These are phyloP conservation scores for Centella asiatica DNA, from an alignment of 129 eudicot genomes.

Conservation along the genomic window DNA sequence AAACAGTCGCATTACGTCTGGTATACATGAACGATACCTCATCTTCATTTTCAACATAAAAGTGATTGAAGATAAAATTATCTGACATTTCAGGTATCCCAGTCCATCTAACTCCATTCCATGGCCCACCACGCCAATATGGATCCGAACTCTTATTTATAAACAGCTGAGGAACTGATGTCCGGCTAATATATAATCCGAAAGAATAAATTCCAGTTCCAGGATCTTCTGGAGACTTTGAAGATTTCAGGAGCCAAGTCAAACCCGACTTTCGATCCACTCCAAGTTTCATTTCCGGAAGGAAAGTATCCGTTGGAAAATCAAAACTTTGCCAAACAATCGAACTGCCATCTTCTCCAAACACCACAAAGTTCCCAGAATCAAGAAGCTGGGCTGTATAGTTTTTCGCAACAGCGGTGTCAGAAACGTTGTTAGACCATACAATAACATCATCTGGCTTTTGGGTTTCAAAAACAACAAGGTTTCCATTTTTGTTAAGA, in stretches of 20 bases:
- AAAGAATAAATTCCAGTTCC: slow-evolving; percentile 14
- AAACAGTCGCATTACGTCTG: not conserved
- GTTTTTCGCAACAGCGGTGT: no score
- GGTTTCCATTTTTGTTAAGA: no score
- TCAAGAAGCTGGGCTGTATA: no score
- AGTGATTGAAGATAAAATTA: slow-evolving; percentile 1
- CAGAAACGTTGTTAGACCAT: no score
- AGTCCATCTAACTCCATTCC: slow-evolving; percentile 24
- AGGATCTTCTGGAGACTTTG: slow-evolving; percentile 12
- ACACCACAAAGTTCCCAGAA: slow-evolving; percentile 5
- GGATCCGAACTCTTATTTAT: slow-evolving; percentile 4
- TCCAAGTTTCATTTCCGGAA: slow-evolving; percentile 17
- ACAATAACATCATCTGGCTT: no score
- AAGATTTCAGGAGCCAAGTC: slow-evolving; percentile 1
- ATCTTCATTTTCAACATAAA: slow-evolving; percentile 10
- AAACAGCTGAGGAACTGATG: slow-evolving; percentile 16
- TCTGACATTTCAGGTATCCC: slow-evolving; percentile 18
- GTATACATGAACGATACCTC: slow-evolving; percentile 12
- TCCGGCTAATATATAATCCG: slow-evolving; percentile 14
- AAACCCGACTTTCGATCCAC: slow-evolving; percentile 16
- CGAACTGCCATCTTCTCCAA: not conserved
- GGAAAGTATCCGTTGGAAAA: slow-evolving; percentile 7
- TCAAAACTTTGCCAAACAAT: slow-evolving; percentile 19
- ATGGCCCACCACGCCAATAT: slow-evolving; percentile 23
- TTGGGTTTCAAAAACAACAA: no score